These are phyloP conservation scores for Ogataea minuta DNA, from an alignment of 805 yeast species.

Conservation along the genomic window DNA sequence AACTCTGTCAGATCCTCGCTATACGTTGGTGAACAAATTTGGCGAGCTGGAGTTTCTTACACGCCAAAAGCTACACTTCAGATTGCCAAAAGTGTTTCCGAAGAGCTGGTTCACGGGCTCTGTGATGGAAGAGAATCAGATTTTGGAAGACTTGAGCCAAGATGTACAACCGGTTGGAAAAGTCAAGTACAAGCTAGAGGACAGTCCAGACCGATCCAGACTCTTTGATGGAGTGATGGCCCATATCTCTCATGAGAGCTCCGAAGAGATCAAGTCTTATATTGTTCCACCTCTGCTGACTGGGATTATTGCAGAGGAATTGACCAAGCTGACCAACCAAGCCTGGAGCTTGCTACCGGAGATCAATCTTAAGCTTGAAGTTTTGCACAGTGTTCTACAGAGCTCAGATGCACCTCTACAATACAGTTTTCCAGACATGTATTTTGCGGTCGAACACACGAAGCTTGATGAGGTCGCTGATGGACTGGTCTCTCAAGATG, in stretches of 20 bases:
- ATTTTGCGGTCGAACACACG: slow-evolving; percentile 34
- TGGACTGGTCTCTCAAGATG: slow-evolving; percentile 23
- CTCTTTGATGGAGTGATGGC: slow-evolving; percentile 31
- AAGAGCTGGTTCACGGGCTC: slow-evolving; percentile 32
- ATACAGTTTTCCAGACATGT: slow-evolving; percentile 39
- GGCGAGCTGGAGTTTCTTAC: slow-evolving; percentile 56
- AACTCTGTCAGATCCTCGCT: slow-evolving; percentile 48
- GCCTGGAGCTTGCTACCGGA: slow-evolving; percentile 35
- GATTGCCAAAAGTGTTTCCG: slow-evolving; percentile 57
- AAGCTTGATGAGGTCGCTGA: slow-evolving; percentile 31
- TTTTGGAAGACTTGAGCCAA: slow-evolving; percentile 17
- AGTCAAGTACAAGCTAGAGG: slow-evolving; percentile 34
- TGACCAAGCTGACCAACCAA: slow-evolving; percentile 26
- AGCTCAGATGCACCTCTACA: slow-evolving; percentile 41
- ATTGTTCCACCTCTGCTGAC: slow-evolving; percentile 33
- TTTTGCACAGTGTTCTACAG: slow-evolving; percentile 35
- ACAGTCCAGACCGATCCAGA: slow-evolving; percentile 26
- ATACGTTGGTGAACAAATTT: slow-evolving; percentile 52
- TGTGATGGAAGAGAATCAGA: slow-evolving; percentile 30
- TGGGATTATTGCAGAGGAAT: slow-evolving; percentile 29
- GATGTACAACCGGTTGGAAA: slow-evolving; percentile 31
- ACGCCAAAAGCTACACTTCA: slow-evolving; percentile 42
- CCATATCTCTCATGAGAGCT: slow-evolving; percentile 7
- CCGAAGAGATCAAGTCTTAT: slow-evolving; percentile 26
- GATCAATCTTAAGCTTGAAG: slow-evolving; percentile 35